Evolutionary conservation across 208 protist species (phyloP), one percentile per base, ranked within the genome.

Genomic region (Novymonas esmeraldas): DNA sequence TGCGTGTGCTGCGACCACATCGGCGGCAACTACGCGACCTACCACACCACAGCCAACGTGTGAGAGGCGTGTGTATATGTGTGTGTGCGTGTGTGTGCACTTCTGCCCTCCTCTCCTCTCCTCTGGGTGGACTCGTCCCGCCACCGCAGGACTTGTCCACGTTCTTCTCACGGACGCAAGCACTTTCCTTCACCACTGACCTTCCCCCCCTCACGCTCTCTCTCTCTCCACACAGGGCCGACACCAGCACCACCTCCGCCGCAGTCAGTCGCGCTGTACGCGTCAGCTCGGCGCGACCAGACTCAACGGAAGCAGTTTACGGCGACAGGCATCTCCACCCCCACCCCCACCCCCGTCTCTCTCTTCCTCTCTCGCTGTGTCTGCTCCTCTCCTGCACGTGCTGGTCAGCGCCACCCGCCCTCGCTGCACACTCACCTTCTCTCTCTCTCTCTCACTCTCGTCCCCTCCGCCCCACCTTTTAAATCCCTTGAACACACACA

Each of bases 1-100:
- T 96, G 92, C 41, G 92, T 94, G 14, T 96, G 92, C 69, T 96
- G 92, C 62, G 89, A 96, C 63, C 92, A 96, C 61, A 85, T 94
- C 38, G 92, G 89, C 14, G 88, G 92, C 24, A 93, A 94, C 75
- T 94, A 92, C 65, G 91, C 91, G 2, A 82, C 85, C 1, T 96
- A 96, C 55, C 82, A 93, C 59, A 78, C 62, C 31, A 63, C 64
- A 7, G 62, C 59, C 11, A 78, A 68, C 24, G 31, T 72, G 18
- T 73, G 36, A 48, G 9, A 16, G 26, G 13, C 22, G 22, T 33
- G 44, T 66, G 46, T n/a, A 16, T 5, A 10, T 28, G 18, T 49
- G 45, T 39, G 39, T 26, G 33, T 54, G 49, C 13, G 42, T 6
- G 28, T n/a, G 22, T 31, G 22, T 31, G 33, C 16, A 6, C 6